Evolutionary conservation across 192 early-diverging fungal genomes (phyloP).

Genomic region (Gigaspora rosea): DNA sequence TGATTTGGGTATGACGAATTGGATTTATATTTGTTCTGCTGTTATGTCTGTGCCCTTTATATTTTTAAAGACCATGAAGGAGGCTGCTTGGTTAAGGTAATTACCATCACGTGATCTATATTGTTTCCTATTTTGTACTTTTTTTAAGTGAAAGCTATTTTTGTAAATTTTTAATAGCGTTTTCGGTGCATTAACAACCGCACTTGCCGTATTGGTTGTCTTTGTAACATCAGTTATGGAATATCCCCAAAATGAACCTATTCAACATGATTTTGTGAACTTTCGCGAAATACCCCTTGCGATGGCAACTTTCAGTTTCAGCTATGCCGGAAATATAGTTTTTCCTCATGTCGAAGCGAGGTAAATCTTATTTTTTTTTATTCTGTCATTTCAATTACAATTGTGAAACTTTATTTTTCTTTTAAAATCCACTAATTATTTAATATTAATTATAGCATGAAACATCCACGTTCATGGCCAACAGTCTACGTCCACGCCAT

Average conservation of each 20-base stretch:
- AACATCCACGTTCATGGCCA: conserved; percentile 56
- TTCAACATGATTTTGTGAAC: conserved; percentile 44
- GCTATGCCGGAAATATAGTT: conserved; percentile 71
- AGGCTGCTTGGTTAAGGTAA: conserved; percentile 59
- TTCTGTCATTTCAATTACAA: neutral
- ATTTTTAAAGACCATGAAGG: conserved; percentile 66
- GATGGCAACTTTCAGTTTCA: conserved; percentile 65
- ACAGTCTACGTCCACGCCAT: conserved; percentile 55
- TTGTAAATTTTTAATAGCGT: conserved; percentile 38
- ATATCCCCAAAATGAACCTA: conserved; percentile 45
- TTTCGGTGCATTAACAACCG: conserved; percentile 65
- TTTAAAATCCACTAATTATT: neutral
- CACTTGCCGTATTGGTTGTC: conserved; percentile 61
- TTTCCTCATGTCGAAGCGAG: conserved; percentile 69
- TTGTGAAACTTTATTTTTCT: neutral
- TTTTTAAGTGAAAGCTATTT: neutral
- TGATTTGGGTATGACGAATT: conserved; percentile 44
- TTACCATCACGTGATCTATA: neutral
- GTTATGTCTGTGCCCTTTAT: conserved; percentile 66
- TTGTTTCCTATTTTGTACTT: neutral
- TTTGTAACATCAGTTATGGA: conserved; percentile 51
- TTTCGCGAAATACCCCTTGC: conserved; percentile 60
- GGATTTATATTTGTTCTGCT: conserved; percentile 59
- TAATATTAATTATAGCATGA: conserved; percentile 44
- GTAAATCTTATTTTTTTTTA: conserved; percentile 4